Evolutionary conservation across 1,284 basidiomycete genomes (phyloP), one percentile per base, ranked within the genome.

Genomic region (Naganishia albida): DNA sequence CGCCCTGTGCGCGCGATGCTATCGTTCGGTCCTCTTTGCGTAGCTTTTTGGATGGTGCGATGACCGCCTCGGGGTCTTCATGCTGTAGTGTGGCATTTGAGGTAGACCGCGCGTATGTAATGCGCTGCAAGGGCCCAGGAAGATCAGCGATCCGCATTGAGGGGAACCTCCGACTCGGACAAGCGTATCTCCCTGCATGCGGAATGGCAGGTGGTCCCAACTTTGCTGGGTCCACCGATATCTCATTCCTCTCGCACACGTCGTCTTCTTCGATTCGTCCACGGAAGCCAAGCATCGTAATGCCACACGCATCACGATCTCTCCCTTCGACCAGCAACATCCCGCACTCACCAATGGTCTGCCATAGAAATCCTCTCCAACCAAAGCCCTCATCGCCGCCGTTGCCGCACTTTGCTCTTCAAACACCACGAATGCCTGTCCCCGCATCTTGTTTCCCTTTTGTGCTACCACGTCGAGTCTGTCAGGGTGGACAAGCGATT

Each of bases 381-480:
- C 88, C 74, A 93, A 88, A 53, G 88, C 90, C 48, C 93, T 84
- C 85, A 96, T 84, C 20, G 94, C 96, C 42, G 92, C 85, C 13
- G 93, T 97, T 63, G 93, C 91, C 54, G 87, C 85, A 20, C 89
- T 85, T 66, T 93, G 85, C 80, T 94, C 92, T 68, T 87, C 85
- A 80, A 97, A 99, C 69, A 96, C 93, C 72, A 99, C 85, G 78
- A 97, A 99, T 0, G 95, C 95, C 80, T 97, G 94, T 2, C 95
- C 95, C 68, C 90, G 86, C 87, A 93, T 93, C 74, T 88, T 89
- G 62, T 85, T 68, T 62, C 77, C 73, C 70, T 97, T 93, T 49
- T 90, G 88, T n/a, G 95, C 93, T 59, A 98, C 86, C 57, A 99
- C 86, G 78, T 99, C 95, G 79, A 98, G 85, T 52, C 77, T 79